phyloP scores from a whole-genome alignment of 108 stramenopile species.

The Nannochloropsis gaditana region DNA sequence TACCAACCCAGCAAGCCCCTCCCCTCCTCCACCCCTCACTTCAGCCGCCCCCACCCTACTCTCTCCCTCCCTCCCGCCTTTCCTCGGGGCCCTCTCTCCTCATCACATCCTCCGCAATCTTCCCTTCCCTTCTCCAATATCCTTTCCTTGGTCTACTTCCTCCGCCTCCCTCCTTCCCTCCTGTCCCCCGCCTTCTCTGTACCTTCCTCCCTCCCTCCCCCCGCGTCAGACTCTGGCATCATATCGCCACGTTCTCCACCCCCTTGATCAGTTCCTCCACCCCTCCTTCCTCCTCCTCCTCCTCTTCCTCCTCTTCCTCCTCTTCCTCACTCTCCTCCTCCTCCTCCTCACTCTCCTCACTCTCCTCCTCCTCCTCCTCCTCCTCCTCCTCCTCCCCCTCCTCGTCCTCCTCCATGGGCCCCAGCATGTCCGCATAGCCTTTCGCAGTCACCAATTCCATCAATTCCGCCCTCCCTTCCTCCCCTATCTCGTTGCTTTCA shows the following conservation, averaged over 20 bases:
- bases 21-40: too few species aligned
- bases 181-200: conserved; percentile 38
- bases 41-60: too few species aligned
- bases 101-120: conserved; percentile 44
- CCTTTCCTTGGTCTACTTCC: conserved; percentile 49
- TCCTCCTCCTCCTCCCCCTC: not conserved
- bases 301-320: not conserved
- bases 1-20: too few species aligned
- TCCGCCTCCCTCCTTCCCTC: conserved; percentile 54
- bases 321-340: not conserved
- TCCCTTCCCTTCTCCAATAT: conserved; percentile 46
- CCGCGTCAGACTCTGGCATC: conserved; percentile 18
- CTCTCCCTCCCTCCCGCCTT: too few species aligned
- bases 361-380: not conserved
- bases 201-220: conserved; percentile 25
- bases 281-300: not conserved
- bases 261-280: not conserved
- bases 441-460: conserved; percentile 27
- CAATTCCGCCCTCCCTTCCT: conserved; percentile 24
- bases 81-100: too few species aligned
- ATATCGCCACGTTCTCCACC: conserved; percentile 31
- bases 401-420: not conserved
- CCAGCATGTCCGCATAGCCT: not conserved
- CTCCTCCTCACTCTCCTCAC: not conserved
- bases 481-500: not conserved